Base-by-base conservation (phyloP, 1,139 yeast genomes). In the Debaryomyces sp. region DNA sequence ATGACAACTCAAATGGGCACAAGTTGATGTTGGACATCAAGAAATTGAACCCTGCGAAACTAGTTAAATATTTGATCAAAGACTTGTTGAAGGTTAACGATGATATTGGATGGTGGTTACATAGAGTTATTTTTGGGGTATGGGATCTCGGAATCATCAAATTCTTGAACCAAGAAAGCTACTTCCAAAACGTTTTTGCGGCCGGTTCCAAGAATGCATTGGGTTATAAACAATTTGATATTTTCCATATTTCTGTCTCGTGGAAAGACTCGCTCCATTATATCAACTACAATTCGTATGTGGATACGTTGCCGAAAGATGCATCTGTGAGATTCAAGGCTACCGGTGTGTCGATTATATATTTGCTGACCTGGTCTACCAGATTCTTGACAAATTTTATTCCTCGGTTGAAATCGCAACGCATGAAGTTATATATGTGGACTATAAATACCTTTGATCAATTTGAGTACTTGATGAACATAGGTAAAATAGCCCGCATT, bases 11-110 rank as follows among this genome's bases (percentile, higher is more conserved):
- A 24, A 51, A 59, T 34, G 53, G 43, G 22, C 59, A 62, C 45
- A 75, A 76, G 55, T 65, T 90, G 48, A 87, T 90, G 90, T 72
- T 94, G 54, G 99, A 94, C 63, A 83, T 92, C 59, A 94, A 94
- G 68, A 73, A 82, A 18, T 78, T 81, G 45, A 89, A 90, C 60
- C 82, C 85, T 30, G 79, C 85, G 15, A 68, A 76, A 46, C 73
- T 91, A 4, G 66, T 85, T 47, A 74, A 78, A 42, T 73, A 77
- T 55, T 69, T 89, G 9, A 68, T 85, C 24, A 62, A 75, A 23
- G 80, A 75, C 27, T 67, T 90, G 60, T 53, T 75, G 23, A 62
- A 67, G 4, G 79, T 80, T 6, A 71, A 79, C 37, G 60, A 71
- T 21, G 85, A 87, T 61, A 50, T 81, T 35, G 59, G 66, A 13